Evolutionary conservation across 306 rosid genomes (phyloP).

Genomic region (Ceratonia siliqua): DNA sequence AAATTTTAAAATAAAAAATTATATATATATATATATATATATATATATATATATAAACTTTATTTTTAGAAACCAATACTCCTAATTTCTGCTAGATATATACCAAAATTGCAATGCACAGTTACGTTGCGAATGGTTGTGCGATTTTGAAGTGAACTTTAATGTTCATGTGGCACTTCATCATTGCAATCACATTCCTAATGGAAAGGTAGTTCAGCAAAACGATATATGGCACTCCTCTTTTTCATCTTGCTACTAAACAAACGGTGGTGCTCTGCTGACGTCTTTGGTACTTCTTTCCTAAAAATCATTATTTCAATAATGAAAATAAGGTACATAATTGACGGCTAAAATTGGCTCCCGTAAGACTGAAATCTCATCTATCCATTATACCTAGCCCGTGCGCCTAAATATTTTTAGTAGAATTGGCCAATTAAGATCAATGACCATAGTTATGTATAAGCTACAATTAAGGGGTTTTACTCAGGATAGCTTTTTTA

Average conservation of each 20-base stretch:
- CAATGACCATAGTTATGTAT: too few species aligned
- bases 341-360: too few species aligned
- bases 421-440: too few species aligned
- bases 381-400: too few species aligned
- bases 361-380: too few species aligned
- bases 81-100: neutral
- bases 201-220: slow-evolving; percentile 14
- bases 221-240: neutral
- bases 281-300: neutral
- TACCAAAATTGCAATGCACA: neutral
- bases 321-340: slow-evolving; percentile 12
- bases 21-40: too few species aligned
- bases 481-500: too few species aligned
- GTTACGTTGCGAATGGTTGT: neutral
- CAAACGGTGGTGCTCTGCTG: neutral
- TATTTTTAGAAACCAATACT: too few species aligned
- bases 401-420: too few species aligned
- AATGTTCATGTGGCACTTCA: neutral
- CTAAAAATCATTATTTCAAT: slow-evolving; percentile 7
- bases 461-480: too few species aligned
- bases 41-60: too few species aligned
- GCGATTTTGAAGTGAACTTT: neutral
- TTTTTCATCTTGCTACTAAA: slow-evolving; percentile 19
- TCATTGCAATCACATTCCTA: slow-evolving; percentile 13
- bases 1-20: too few species aligned